A percentile compares a stretch with the other conserved stretches of the same genome.
These are phyloP conservation scores for Lasiosphaeria miniovina DNA, from an alignment of 495 filamentous ascomycete species.

Conservation along the genomic window DNA sequence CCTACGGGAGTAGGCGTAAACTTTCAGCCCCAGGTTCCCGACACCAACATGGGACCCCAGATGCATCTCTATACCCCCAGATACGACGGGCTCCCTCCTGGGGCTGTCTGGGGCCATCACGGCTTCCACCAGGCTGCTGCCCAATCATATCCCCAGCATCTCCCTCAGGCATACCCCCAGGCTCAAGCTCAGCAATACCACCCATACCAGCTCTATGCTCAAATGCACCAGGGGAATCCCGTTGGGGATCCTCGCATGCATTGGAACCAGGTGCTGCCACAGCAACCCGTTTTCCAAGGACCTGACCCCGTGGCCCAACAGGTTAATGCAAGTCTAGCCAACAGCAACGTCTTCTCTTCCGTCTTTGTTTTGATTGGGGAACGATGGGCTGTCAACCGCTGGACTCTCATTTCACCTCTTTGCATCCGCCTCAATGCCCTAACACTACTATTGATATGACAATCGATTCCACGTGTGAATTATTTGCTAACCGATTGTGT, in stretches of 20 bases:
- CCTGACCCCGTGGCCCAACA: background rate
- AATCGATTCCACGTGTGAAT: too few species aligned
- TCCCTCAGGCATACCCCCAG: background rate
- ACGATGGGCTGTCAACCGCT: background rate
- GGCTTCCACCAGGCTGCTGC: too few species aligned
- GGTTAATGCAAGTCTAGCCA: background rate
- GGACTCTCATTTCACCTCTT: too few species aligned
- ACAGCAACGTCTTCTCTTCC: background rate
- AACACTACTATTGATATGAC: too few species aligned
- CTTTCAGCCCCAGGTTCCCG: slow-evolving; percentile 47
- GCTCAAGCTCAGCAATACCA: background rate
- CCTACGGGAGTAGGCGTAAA: slow-evolving; percentile 27
- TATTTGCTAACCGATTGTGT: too few species aligned
- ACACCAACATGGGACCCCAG: slow-evolving; percentile 43
- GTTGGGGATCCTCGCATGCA: background rate
- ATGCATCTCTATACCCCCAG: slow-evolving; percentile 46
- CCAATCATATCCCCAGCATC: too few species aligned
- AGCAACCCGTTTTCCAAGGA: background rate
- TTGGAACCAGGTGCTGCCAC: background rate
- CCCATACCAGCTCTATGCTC: background rate
- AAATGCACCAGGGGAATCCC: background rate
- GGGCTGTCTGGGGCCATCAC: too few species aligned
- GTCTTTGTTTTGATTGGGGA: background rate
- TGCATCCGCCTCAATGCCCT: too few species aligned
- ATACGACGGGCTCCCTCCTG: slow-evolving; percentile 24